phyloP scores from a whole-genome alignment of 169 alveolate species.

The Cryptosporidium ryanae region DNA sequence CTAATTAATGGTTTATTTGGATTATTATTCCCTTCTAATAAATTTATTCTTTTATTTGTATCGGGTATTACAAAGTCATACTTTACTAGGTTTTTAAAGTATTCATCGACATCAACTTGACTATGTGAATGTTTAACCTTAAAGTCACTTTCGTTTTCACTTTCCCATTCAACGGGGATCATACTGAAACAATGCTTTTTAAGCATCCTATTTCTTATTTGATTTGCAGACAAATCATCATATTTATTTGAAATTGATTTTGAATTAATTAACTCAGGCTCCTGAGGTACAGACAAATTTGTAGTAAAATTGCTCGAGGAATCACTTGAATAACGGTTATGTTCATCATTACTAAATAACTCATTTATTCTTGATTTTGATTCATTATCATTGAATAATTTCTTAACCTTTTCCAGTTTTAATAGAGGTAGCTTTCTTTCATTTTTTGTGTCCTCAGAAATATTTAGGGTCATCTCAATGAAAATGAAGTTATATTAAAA shows the following conservation, averaged over 20 bases:
- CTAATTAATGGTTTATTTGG: slow-evolving; percentile 2
- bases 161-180: background rate
- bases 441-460: background rate
- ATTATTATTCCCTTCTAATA: slow-evolving; percentile 8
- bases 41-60: slow-evolving; percentile 1
- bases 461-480: slow-evolving; percentile 11
- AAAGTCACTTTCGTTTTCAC: background rate
- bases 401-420: slow-evolving; percentile 29
- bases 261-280: slow-evolving; percentile 15
- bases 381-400: slow-evolving; percentile 41
- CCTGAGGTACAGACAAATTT: slow-evolving; percentile 59
- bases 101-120: slow-evolving; percentile 18
- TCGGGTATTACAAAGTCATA: slow-evolving; percentile 2
- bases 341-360: slow-evolving; percentile 1
- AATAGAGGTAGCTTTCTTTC: slow-evolving; percentile 34
- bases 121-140: slow-evolving; percentile 8
- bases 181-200: slow-evolving; percentile 41
- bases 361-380: slow-evolving; percentile 17
- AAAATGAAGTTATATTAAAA: too few species aligned
- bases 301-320: slow-evolving; percentile 20
- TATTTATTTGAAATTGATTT: slow-evolving; percentile 36
- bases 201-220: slow-evolving; percentile 49
- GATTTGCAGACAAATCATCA: slow-evolving; percentile 36
- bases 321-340: slow-evolving; percentile 12
- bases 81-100: background rate